Conservation (phyloP, 1,139 yeast species). For the Diutina ranongensis region DNA sequence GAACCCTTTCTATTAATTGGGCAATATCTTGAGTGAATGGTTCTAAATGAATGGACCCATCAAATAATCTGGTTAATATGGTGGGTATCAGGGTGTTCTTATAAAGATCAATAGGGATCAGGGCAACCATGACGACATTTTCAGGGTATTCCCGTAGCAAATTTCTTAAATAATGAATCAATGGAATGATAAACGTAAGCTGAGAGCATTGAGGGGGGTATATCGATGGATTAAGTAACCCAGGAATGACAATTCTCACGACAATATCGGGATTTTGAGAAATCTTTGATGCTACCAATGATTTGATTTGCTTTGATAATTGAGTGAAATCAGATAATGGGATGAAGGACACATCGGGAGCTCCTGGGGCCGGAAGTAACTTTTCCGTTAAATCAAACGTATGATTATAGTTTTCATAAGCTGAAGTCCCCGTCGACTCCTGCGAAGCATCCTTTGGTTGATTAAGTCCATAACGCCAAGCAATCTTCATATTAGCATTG, state of each 20-base stretch:
- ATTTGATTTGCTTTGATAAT: conserved; percentile 29
- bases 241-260: conserved; percentile 64
- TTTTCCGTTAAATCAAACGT: conserved; percentile 72
- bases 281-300: conserved; percentile 21
- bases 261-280: conserved; percentile 25
- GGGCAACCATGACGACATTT: conserved; percentile 36
- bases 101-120: conserved; percentile 59
- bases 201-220: conserved; percentile 46
- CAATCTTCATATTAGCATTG: conserved; percentile 66
- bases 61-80: conserved; percentile 50
- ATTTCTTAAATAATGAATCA: conserved; percentile 49
- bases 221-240: conserved; percentile 66
- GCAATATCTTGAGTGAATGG: conserved; percentile 76
- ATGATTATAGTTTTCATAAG: conserved; percentile 45
- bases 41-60: conserved; percentile 62
- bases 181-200: conserved; percentile 43
- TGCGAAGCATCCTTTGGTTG: conserved; percentile 18
- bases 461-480: conserved; percentile 74
- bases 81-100: conserved; percentile 33
- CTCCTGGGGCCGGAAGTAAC: conserved; percentile 53
- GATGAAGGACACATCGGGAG: conserved; percentile 47
- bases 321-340: conserved; percentile 19
- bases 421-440: conserved; percentile 7
- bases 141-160: conserved; percentile 36
- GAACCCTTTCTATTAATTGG: conserved; percentile 53